Percentiles rank a stretch among this genome's conserved stretches.
Conservation (phyloP, 2,329 filamentous ascomycete genomes). For the Bipolaris zeicola region DNA sequence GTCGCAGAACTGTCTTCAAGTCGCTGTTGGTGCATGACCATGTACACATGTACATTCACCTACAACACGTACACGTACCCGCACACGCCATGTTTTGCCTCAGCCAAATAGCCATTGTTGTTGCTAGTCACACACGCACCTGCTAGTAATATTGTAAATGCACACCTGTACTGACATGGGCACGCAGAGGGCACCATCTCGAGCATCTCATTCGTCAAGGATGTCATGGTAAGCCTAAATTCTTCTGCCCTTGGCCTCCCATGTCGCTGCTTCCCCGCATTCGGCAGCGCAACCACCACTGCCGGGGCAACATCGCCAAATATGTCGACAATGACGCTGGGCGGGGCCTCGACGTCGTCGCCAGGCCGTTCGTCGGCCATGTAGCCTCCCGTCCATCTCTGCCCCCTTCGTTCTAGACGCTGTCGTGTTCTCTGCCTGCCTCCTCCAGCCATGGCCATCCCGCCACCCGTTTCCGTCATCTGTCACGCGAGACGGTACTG, state of each 20-base stretch:
- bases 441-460: slow-evolving; percentile 24
- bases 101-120: slow-evolving; percentile 30
- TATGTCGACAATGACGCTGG: slow-evolving; percentile 28
- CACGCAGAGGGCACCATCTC: slow-evolving; percentile 77
- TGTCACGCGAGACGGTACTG: slow-evolving; percentile 38
- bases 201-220: slow-evolving; percentile 83
- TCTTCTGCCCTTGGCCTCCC: slow-evolving; percentile 16
- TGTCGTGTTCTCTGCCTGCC: slow-evolving; percentile 20
- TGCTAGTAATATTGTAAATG: neutral
- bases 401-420: slow-evolving; percentile 16
- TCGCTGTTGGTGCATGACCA: no score
- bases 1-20: slow-evolving; percentile 33
- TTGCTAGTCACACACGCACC: slow-evolving; percentile 16
- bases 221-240: slow-evolving; percentile 70
- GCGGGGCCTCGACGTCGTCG: slow-evolving; percentile 26
- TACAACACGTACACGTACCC: neutral
- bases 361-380: slow-evolving; percentile 25
- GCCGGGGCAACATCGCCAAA: slow-evolving; percentile 27
- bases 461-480: slow-evolving; percentile 25
- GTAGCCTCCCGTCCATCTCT: slow-evolving; percentile 36
- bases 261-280: slow-evolving; percentile 38
- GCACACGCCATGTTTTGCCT: slow-evolving; percentile 27
- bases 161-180: slow-evolving; percentile 30
- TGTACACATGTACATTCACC: no score
- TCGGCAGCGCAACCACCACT: slow-evolving; percentile 32